Evolutionary conservation across 805 yeast genomes (phyloP).

Genomic region (Metschnikowia noctiluminum): DNA sequence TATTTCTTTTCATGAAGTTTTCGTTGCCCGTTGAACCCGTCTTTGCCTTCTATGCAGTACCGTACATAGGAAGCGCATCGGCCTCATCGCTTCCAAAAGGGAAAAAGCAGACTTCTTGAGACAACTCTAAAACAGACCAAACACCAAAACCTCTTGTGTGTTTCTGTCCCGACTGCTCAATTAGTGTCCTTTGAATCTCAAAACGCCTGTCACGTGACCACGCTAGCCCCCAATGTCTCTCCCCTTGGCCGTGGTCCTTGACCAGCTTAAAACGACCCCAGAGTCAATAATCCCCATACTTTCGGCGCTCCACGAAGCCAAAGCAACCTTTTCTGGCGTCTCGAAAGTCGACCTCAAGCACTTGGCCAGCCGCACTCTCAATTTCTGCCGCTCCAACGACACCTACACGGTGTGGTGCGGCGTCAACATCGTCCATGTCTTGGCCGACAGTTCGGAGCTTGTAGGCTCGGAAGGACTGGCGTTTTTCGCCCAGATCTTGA

Average conservation of each 20-base stretch:
- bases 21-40: too few relatives aligned
- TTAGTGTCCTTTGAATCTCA: too few relatives aligned
- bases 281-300: conserved; percentile 30
- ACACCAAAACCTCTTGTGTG: too few relatives aligned
- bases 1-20: too few relatives aligned
- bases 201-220: conserved; percentile 11
- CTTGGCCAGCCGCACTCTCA: conserved; percentile 41
- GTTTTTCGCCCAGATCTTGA: conserved; percentile 39
- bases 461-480: conserved; percentile 38
- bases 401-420: conserved; percentile 55
- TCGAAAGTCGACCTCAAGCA: conserved; percentile 50
- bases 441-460: conserved; percentile 29
- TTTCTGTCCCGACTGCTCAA: too few relatives aligned
- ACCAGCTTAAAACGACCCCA: conserved; percentile 25
- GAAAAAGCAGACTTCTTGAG: too few relatives aligned
- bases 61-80: too few relatives aligned
- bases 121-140: too few relatives aligned
- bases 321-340: conserved; percentile 36
- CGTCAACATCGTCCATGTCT: conserved; percentile 47
- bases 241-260: conserved; percentile 24
- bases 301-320: conserved; percentile 26
- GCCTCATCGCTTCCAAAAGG: background rate
- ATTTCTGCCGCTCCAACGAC: conserved; percentile 42
- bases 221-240: conserved; percentile 17
- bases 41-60: too few relatives aligned